Evolutionary conservation across 805 yeast species (phyloP), one percentile per base, ranked within the genome.

Genomic region (Priceomyces melissophilus): DNA sequence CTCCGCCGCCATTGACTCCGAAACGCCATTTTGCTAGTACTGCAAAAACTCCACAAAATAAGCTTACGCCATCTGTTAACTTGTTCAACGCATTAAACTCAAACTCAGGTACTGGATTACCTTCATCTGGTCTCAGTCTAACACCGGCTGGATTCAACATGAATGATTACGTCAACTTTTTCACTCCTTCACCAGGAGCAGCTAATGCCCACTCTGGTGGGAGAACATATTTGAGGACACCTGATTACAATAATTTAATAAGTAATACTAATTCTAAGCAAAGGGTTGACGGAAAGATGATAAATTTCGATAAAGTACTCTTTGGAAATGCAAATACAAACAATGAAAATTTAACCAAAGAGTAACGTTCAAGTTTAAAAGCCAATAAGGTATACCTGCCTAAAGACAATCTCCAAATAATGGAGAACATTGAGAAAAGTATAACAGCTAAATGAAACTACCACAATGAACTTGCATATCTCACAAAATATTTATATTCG

Each of bases 151-250:
- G 83, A 2, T 86, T 87, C 65, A 86, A 87, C 60, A 79, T 87
- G 81, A 82, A 79, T 55, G 96, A 87, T 57, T 87, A 85, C 57
- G 84, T 87, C 30, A 84, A 87, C 55, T 73, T 84, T 47, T 82
- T 82, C 56, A 81, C 90, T 1, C 93, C 93, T 3, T 79, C 86
- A 8, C 85, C 85, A 2, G 69, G 71, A 4, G 50, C 53, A 23
- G 46, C 42, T 11, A 41, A 34, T 26, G 30, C 35, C 16, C 39
- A 36, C 28, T 28, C 39, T 10, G 31, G 47, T 45, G 15, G 25
- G 4, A 59, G 52, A 34, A 60, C 58, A 40, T 56, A 68, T 32
- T 50, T 67, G 44, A 63, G 63, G 41, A 67, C 74, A 3, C 73
- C 75, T 2, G 74, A 69, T 50, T 66, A 67, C 45, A 65, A 66